Evolutionary conservation across 2,329 filamentous ascomycete genomes (phyloP), one percentile per base, ranked within the genome.

Genomic region (Penicillium sp.): DNA sequence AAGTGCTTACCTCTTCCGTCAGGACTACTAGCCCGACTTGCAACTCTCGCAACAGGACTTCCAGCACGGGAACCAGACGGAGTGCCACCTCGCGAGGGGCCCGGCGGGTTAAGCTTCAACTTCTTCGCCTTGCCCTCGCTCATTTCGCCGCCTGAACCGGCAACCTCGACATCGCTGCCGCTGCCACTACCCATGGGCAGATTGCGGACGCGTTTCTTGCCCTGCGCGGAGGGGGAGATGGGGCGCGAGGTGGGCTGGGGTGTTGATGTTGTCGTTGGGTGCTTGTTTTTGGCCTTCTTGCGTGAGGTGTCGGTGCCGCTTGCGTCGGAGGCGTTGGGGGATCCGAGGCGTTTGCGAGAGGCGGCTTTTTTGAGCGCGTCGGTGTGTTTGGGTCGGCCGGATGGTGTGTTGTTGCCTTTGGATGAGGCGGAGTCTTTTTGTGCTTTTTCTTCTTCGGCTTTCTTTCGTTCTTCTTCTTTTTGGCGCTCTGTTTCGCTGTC

Each of bases 251-350:
- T 65, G 18, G 74, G 69, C 54, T 74, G 71, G 24, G 70, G 62
- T 13, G 65, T 60, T 4, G 66, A 53, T 10, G 62, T 61, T 13
- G 65, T 60, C 3, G 66, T 52, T 10, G 62, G 59, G 58, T 85
- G 82, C 70, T 88, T 89, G 77, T 88, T 90, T 69, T 89, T 85
- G 70, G 83, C 84, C 77, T 90, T 91, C 76, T 94, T 92, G 61
- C 89, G 88, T 21, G 87, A 85, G 0, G 90, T 93, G 71, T 97
- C 93, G 64, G 92, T 95, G 49, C 91, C 93, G 70, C 91, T 96
- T 9, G 91, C 91, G 70, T 97, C 93, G 2, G 92, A 97, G 28
- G 90, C 81, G 60, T 92, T 89, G 3, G 92, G 91, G 14, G 92
- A 96, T 16, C 92, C 91, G 28, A 90, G 83, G 26, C 93, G 87